Evolutionary conservation across 1,284 basidiomycete genomes (phyloP).

Genomic region (Rhodotorula sp.): DNA sequence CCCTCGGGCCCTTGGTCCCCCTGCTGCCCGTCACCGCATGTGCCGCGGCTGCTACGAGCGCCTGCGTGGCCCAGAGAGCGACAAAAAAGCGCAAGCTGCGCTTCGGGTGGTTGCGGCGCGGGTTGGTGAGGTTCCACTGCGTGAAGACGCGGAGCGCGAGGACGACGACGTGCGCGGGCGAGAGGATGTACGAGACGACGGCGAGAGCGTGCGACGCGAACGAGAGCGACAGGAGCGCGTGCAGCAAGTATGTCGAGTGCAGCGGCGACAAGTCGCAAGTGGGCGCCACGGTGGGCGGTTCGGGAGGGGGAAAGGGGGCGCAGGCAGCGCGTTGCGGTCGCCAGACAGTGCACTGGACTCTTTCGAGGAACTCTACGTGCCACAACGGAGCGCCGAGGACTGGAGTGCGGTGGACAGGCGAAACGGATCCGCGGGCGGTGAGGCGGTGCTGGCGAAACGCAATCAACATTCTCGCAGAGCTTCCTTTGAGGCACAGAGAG

Average conservation of each 20-base stretch:
- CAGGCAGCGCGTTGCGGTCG: no score
- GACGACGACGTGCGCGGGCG: conserved; percentile 17
- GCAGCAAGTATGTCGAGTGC: conserved; percentile 15
- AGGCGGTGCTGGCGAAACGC: no score
- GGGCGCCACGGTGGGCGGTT: conserved; percentile 5
- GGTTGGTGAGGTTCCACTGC: conserved; percentile 27
- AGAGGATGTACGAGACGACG: conserved; percentile 15
- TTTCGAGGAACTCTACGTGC: no score
- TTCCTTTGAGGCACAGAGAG: no score
- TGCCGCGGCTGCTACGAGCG: background rate
- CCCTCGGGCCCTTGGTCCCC: conserved; percentile 30
- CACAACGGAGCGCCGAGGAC: no score
- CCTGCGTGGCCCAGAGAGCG: conserved; percentile 13
- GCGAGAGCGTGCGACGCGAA: conserved; percentile 13
- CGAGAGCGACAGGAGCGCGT: conserved; percentile 21
- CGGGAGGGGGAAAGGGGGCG: background rate
- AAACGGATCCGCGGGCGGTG: no score
- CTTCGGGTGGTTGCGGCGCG: conserved; percentile 14
- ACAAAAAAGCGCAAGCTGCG: conserved; percentile 22
- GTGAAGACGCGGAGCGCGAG: conserved; percentile 19
- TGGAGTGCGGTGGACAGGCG: no score
- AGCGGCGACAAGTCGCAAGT: background rate
- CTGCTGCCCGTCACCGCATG: conserved; percentile 15
- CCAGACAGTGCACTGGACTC: no score
- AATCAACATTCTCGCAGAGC: no score